Evolutionary conservation across 2,329 filamentous ascomycete genomes (phyloP), one percentile per base, ranked within the genome.

Genomic region (Cercospora canescens): DNA sequence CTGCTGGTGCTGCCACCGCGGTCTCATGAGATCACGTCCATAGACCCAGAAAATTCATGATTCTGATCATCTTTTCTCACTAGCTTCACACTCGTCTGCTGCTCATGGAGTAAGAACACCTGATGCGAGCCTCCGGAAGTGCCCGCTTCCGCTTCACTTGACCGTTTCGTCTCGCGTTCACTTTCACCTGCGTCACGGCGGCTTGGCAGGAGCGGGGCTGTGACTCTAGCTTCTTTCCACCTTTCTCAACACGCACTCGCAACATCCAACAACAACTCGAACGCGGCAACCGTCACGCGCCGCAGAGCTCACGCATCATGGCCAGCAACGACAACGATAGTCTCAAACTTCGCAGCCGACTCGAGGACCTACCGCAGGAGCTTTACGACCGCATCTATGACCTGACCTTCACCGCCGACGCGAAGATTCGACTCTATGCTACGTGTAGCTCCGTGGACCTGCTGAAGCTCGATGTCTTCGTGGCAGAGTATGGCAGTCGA

Each of bases 401-500:
- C 41, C 3, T 48, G 21, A 48, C 41, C 18, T 48, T 48, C 11
- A 48, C 21, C 12, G 41, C 41, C 5, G 21, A 26, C 5, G 39
- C 24, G 5, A 50, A 26, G 26, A 12, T 50, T 0, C 45, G 45
- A 8, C 24, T 50, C 18, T 50, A 26, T 24, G 24, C 24, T 1
- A 50, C 0, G 45, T 14, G 24, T 1, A 2, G 6, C 18, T 1
- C 14, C 0, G 26, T 16, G 1, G 1, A 12, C 6, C 11, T 4
- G 3, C 16, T 50, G 45, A 6, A 50, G 4, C 45, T 50, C 1
- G 45, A 50, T 6, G 2, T 1, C 1, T 1, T 26, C 0, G 11
- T 3, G 11, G 11, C 12, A 24, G 24, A 12, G 16, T 24, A 8
- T 9, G 6, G 21, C 5, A 24, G 26, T 11, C 45, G 1, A 14